These are phyloP conservation scores for Termitomyces sp. DNA, from an alignment of 768 basidiomycete species.

Conservation along the genomic window DNA sequence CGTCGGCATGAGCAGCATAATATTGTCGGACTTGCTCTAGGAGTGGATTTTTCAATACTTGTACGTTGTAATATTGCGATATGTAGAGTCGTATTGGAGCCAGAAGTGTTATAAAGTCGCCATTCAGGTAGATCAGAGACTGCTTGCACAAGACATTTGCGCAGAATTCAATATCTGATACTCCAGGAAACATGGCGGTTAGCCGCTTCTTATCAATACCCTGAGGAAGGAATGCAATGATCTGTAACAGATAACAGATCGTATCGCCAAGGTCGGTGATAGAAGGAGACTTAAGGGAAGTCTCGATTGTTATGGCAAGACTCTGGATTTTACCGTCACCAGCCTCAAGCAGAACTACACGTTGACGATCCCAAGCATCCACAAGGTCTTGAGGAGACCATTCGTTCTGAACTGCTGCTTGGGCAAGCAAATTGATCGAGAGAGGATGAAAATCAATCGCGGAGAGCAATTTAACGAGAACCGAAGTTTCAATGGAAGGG, in stretches of 20 bases:
- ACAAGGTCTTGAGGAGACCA: slow-evolving; percentile 8
- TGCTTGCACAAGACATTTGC: slow-evolving; percentile 5
- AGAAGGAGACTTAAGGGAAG: slow-evolving; percentile 10
- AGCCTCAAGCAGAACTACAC: slow-evolving; percentile 1
- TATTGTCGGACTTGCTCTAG: slow-evolving; percentile 9
- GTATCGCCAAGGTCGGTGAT: background rate
- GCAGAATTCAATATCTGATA: background rate
- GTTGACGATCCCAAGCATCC: slow-evolving; percentile 1
- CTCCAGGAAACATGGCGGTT: background rate
- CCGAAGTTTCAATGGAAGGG: background rate
- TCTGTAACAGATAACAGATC: slow-evolving; percentile 1
- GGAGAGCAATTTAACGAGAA: slow-evolving; percentile 3
- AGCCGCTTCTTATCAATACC: slow-evolving; percentile 4
- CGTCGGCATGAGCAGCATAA: slow-evolving; percentile 1
- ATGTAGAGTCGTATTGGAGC: slow-evolving; percentile 14
- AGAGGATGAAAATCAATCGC: slow-evolving; percentile 14
- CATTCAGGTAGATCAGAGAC: slow-evolving; percentile 4
- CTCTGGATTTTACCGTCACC: slow-evolving; percentile 9
- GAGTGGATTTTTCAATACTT: background rate
- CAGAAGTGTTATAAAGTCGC: no score
- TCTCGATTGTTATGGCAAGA: slow-evolving; percentile 7
- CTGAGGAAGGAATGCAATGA: slow-evolving; percentile 12
- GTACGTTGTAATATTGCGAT: background rate
- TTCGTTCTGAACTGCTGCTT: slow-evolving; percentile 12
- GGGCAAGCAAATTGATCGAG: slow-evolving; percentile 14